These are phyloP conservation scores for Ceratobasidium sp. DNA, from an alignment of 1,284 basidiomycete genomes.

Conservation along the genomic window DNA sequence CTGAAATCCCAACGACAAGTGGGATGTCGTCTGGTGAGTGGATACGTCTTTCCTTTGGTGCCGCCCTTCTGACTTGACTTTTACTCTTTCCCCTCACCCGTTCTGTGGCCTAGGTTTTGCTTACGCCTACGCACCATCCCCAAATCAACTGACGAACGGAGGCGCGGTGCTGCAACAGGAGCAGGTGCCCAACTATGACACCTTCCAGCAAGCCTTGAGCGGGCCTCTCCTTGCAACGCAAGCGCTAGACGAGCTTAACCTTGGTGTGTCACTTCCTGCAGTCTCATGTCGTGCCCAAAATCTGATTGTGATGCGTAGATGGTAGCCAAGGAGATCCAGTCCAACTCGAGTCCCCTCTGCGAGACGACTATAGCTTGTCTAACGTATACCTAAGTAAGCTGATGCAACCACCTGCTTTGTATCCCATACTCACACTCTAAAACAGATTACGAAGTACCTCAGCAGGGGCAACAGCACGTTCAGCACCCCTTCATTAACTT, in stretches of 20 bases:
- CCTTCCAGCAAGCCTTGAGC: neutral
- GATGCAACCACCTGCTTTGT: too few species aligned
- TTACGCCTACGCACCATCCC: conserved; percentile 6
- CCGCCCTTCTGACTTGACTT: neutral
- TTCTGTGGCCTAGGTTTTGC: conserved; percentile 11
- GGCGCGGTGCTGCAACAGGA: neutral
- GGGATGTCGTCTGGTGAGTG: neutral
- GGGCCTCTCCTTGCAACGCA: neutral
- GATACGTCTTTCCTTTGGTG: neutral
- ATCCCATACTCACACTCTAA: too few species aligned
- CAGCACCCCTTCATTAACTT: neutral
- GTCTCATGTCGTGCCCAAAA: too few species aligned
- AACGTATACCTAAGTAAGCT: neutral
- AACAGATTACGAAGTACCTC: too few species aligned
- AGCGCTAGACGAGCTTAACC: neutral
- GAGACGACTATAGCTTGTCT: too few species aligned
- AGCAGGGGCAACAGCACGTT: too few species aligned
- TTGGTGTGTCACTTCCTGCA: neutral
- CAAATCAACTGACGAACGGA: neutral
- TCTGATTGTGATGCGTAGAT: too few species aligned
- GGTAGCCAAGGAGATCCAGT: neutral
- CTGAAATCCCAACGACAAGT: neutral
- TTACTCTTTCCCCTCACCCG: neutral
- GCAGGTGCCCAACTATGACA: neutral
- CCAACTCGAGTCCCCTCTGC: neutral